phyloP scores from a whole-genome alignment of 176 grass and related monocot genomes.

The Oryza nivara region DNA sequence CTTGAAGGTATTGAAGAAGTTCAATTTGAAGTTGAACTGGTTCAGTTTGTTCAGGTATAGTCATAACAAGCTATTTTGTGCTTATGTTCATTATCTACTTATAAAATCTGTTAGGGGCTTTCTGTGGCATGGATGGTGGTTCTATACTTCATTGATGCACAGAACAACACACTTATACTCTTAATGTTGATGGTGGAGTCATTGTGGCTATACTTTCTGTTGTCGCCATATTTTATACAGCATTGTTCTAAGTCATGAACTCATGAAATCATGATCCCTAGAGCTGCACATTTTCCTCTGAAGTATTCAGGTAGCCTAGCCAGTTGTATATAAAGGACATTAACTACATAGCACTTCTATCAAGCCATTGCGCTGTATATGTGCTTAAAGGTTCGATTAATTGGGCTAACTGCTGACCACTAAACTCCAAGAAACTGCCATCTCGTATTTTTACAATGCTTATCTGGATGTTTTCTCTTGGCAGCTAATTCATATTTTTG shows the following conservation, averaged over 20 bases:
- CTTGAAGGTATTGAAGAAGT: slow-evolving; percentile 79
- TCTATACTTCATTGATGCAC: background rate
- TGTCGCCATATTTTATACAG: slow-evolving; percentile 19
- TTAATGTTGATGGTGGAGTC: slow-evolving; percentile 6
- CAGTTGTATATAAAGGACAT: slow-evolving; percentile 10
- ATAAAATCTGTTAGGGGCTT: background rate
- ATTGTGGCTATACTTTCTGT: background rate
- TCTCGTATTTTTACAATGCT: background rate
- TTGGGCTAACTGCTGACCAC: background rate
- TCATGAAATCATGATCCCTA: slow-evolving; percentile 6
- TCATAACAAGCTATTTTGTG: slow-evolving; percentile 26
- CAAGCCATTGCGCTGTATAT: background rate
- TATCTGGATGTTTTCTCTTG: background rate
- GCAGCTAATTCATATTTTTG: background rate
- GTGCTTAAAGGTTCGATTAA: background rate
- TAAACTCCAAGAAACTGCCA: slow-evolving; percentile 6
- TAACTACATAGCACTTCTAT: slow-evolving; percentile 16
- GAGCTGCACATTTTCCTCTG: slow-evolving; percentile 1
- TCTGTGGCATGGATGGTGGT: slow-evolving; percentile 17
- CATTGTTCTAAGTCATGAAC: background rate
- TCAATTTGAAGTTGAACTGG: slow-evolving; percentile 82
- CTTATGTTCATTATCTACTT: slow-evolving; percentile 13
- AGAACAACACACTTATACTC: background rate
- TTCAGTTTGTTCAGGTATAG: slow-evolving; percentile 90
- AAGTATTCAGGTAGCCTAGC: slow-evolving; percentile 10